Conservation (phyloP, 2,329 filamentous ascomycete species). For the Nigrograna mackinnonii region DNA sequence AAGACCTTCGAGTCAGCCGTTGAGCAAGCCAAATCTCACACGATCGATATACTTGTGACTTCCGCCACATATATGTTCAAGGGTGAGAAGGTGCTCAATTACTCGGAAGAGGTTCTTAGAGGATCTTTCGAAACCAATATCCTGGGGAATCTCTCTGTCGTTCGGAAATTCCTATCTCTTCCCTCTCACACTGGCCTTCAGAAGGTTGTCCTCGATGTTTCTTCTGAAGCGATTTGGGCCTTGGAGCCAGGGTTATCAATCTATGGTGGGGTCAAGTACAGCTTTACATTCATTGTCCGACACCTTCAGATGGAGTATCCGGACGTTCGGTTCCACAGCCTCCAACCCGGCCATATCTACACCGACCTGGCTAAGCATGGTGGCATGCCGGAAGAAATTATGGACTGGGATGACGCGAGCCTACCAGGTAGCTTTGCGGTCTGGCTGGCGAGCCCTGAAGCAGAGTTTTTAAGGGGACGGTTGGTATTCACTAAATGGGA, state of each 20-base stretch:
- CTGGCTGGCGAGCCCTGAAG: slow-evolving; percentile 44
- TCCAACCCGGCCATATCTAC: slow-evolving; percentile 8
- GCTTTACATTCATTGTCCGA: slow-evolving; percentile 1
- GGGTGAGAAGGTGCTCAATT: background rate
- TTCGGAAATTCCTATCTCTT: slow-evolving; percentile 1
- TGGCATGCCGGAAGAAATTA: background rate
- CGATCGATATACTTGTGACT: slow-evolving; percentile 5
- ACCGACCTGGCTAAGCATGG: background rate
- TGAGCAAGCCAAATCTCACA: background rate
- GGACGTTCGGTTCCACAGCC: slow-evolving; percentile 1
- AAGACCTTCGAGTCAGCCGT: background rate
- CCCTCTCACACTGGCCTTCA: background rate
- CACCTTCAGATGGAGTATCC: slow-evolving; percentile 2
- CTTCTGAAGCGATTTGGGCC: background rate
- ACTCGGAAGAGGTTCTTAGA: background rate
- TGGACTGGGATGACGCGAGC: background rate
- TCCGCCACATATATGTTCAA: slow-evolving; percentile 1
- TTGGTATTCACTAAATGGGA: slow-evolving; percentile 46
- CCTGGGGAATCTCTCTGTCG: slow-evolving; percentile 6
- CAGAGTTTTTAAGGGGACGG: slow-evolving; percentile 42
- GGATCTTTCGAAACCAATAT: slow-evolving; percentile 5
- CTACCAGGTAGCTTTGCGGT: slow-evolving; percentile 32
- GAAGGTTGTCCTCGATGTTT: slow-evolving; percentile 9
- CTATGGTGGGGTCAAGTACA: slow-evolving; percentile 5
- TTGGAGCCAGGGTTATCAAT: background rate